Evolutionary conservation across 106 monocot genomes (phyloP).

Genomic region (Posidonia australis): DNA sequence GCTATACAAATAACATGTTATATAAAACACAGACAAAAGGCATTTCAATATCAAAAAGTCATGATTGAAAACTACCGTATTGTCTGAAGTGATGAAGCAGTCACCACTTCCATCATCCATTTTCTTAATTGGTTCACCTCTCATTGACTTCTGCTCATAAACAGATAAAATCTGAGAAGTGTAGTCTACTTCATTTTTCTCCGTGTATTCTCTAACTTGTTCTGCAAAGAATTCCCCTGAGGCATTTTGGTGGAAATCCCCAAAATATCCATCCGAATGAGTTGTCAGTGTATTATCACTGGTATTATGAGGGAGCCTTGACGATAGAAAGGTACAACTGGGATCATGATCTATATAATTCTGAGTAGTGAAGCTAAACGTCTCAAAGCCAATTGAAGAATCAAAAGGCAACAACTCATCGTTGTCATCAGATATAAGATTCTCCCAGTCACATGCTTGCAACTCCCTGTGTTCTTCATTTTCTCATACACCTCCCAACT

Average conservation of each 20-base stretch:
- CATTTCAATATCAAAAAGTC: background rate
- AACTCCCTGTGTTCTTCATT: slow-evolving; percentile 15
- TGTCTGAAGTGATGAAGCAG: slow-evolving; percentile 7
- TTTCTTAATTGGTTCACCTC: slow-evolving; percentile 15
- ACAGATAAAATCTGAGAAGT: slow-evolving; percentile 18
- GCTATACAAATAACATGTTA: no score
- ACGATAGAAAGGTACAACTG: slow-evolving; percentile 1
- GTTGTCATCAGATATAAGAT: slow-evolving; percentile 2
- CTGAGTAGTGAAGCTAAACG: slow-evolving; percentile 4
- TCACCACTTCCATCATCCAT: slow-evolving; percentile 9
- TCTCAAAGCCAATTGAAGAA: background rate
- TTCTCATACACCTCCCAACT: slow-evolving; percentile 4
- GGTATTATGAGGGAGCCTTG: slow-evolving; percentile 9
- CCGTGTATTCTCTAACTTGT: background rate
- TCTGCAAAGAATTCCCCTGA: slow-evolving; percentile 8
- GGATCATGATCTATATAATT: slow-evolving; percentile 10
- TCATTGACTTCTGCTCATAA: slow-evolving; percentile 14
- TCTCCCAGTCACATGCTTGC: slow-evolving; percentile 9
- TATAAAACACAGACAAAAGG: background rate
- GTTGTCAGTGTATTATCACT: slow-evolving; percentile 7
- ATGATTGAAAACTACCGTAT: slow-evolving; percentile 26
- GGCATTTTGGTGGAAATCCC: slow-evolving; percentile 9
- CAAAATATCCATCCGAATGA: slow-evolving; percentile 9
- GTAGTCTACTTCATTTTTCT: slow-evolving; percentile 23
- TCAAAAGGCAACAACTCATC: slow-evolving; percentile 5